Evolutionary conservation across 75 land plant species (phyloP), one percentile per base, ranked within the genome.

Genomic region (Cunninghamia lanceolata): DNA sequence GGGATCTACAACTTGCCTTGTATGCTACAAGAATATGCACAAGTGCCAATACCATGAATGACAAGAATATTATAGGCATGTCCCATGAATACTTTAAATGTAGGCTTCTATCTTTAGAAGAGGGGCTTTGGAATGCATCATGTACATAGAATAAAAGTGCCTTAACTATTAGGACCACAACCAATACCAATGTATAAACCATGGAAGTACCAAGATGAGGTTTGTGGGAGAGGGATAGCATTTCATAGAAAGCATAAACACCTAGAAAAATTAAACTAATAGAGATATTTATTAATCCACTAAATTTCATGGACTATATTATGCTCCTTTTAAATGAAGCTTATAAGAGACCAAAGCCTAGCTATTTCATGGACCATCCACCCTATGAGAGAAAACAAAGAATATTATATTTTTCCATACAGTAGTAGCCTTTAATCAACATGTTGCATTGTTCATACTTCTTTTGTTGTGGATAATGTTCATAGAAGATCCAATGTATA

Each of bases 11-110:
- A 73, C 94, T 94, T 40, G 95, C 89, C 85, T 94, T 88, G 85
- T 95, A 94, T 4, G 99, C 99, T 21, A 95, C 92, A 15, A 95
- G 86, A 66, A 93, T 93, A 89, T 97, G 99, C 1, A 91, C 95
- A 35, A 97, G 93, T 47, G 97, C 97, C 85, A 97, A 92, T 15
- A 92, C 94, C 40, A 95, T 84, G 9, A 96, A 97, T 13, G 92
- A 92, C 47, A 94, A 86, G 86, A 95, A 93, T 82, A 97, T 91
- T 10, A 94, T 88, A 17, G 95, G 94, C 89, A 97, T 92, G 28
- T 92, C 94, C 96, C 94, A 93, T 13, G 92, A 88, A 28, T 89
- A 90, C 82, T 91, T 91, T 81, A 90, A 82, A 80, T 89, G 93
- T 14, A 91, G 83, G 80, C 59, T 89, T 82, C 89, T 83, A 52